Evolutionary conservation across 352 stramenopile genomes (phyloP).

Genomic region (Hyphochytrium catenoides): DNA sequence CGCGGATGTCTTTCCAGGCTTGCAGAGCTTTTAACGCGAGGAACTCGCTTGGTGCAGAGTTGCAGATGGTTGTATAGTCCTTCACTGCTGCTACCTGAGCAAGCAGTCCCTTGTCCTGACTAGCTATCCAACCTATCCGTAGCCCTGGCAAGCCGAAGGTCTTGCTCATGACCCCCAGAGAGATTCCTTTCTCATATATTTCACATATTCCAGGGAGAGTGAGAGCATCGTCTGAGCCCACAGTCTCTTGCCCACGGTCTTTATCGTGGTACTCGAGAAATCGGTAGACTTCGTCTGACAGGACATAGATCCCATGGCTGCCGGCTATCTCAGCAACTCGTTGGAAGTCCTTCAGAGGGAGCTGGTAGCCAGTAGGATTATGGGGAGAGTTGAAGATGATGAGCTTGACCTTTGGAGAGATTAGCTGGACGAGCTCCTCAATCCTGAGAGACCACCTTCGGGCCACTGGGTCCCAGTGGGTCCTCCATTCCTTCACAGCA

Average conservation of each 20-base stretch:
- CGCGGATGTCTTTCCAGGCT: conserved; percentile 11
- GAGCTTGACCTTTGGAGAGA: conserved; percentile 24
- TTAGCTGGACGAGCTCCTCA: conserved; percentile 14
- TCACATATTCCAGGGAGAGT: conserved; percentile 13
- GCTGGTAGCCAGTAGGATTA: conserved; percentile 30
- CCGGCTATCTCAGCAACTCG: conserved; percentile 18
- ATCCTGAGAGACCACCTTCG: conserved; percentile 15
- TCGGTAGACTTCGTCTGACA: conserved; percentile 42
- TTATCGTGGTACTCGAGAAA: conserved; percentile 15
- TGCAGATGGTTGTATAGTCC: conserved; percentile 45
- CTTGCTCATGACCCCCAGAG: conserved; percentile 31
- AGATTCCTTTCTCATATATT: conserved; percentile 22
- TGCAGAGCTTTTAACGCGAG: conserved; percentile 25
- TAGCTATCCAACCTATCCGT: conserved; percentile 28
- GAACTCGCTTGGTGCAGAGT: conserved; percentile 23
- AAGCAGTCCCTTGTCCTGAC: conserved; percentile 14
- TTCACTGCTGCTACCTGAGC: conserved; percentile 19
- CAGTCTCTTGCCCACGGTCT: no score
- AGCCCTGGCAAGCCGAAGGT: conserved; percentile 20
- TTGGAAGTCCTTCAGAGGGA: conserved; percentile 14
- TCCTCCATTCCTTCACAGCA: conserved; percentile 16
- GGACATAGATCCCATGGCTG: conserved; percentile 18
- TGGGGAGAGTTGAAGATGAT: conserved; percentile 45
- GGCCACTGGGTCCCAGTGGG: conserved; percentile 7
- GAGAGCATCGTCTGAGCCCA: conserved; percentile 4